Conservation (phyloP, 2,329 filamentous ascomycete species). For the Nemania sp. region DNA sequence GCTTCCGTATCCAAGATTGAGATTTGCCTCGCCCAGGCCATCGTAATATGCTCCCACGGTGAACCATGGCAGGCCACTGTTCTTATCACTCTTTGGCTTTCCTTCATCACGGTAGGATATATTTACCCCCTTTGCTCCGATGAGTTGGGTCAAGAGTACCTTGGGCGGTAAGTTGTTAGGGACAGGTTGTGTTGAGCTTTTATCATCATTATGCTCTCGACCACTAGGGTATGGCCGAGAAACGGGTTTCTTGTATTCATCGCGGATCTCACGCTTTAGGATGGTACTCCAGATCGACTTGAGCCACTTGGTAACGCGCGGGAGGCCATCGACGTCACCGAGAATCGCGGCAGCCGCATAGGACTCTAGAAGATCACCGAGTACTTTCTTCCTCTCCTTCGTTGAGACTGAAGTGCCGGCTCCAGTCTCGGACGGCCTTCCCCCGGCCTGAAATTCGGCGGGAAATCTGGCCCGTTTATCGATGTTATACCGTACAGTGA, state of each 20-base stretch:
- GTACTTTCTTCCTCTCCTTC: slow-evolving; percentile 69
- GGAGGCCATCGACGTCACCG: slow-evolving; percentile 66
- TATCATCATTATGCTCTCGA: slow-evolving; percentile 6
- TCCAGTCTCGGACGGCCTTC: slow-evolving; percentile 28
- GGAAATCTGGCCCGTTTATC: slow-evolving; percentile 65
- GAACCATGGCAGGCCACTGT: slow-evolving; percentile 59
- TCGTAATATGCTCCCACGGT: slow-evolving; percentile 66
- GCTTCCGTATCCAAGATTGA: slow-evolving; percentile 64
- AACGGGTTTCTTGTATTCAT: slow-evolving; percentile 37
- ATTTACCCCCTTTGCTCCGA: slow-evolving; percentile 61
- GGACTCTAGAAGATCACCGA: slow-evolving; percentile 88
- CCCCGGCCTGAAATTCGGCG: slow-evolving; percentile 45
- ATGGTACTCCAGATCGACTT: slow-evolving; percentile 72
- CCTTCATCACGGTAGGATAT: slow-evolving; percentile 64
- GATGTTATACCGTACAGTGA: slow-evolving; percentile 71
- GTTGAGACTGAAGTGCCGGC: slow-evolving; percentile 46
- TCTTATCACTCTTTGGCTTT: slow-evolving; percentile 57
- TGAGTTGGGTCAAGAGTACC: slow-evolving; percentile 52
- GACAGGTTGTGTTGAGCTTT: slow-evolving; percentile 1
- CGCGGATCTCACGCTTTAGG: slow-evolving; percentile 57
- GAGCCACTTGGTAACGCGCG: slow-evolving; percentile 69
- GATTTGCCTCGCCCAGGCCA: slow-evolving; percentile 68
- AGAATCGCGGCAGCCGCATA: slow-evolving; percentile 81
- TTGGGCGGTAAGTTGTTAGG: slow-evolving; percentile 47
- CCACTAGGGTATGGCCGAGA: slow-evolving; percentile 24